Evolutionary conservation across 2,329 filamentous ascomycete genomes (phyloP), one percentile per base, ranked within the genome.

Genomic region (Neopestalotiopsis rosae): DNA sequence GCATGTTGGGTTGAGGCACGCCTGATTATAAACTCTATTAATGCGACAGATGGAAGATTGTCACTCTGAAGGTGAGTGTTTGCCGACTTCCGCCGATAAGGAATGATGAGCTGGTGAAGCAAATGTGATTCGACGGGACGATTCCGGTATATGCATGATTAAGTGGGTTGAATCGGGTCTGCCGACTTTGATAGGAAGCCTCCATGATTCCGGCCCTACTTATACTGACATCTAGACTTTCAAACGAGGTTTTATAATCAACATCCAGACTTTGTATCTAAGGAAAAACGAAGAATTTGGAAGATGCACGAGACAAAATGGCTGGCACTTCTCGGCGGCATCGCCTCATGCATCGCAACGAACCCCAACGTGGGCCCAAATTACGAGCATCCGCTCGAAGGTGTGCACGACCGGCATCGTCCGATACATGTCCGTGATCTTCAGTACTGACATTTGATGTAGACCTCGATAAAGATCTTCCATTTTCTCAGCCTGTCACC

Each of bases 391-490:
- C 62, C 62, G 17, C n/a, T 65, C 5, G 62, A 65, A 65, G 42
- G 62, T 65, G 42, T 49, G 38, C 24, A 45, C 61, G 24, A 1
- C 40, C 32, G 42, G 24, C 61, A 6, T 10, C 17, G n/a, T 9
- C 45, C 17, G 7, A 9, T 3, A 10, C 1, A 0, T 52, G 5
- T n/a, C 45, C 1, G 3, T 9, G 10, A 24, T 3, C 2, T 10
- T 3, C 9, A n/a, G 1, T 4, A 20, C 45, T 52, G 38, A 30
- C 61, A 62, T 5, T 17, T 30, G 38, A 9, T 45, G 1, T 30
- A 67, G 66, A 67, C 28, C 66, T 67, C 28, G 66, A 67, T 32
- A 34, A 40, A 30, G 66, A 67, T 24, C 58, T 67, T n/a, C 66
- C 66, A 9, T 67, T 67, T 17, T 67, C 66, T 32, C 66, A 67